Percentiles rank a stretch among this genome's conserved stretches.
These are phyloP conservation scores for Leishmania gerbilli DNA, from an alignment of 208 protist species.

Conservation along the genomic window DNA sequence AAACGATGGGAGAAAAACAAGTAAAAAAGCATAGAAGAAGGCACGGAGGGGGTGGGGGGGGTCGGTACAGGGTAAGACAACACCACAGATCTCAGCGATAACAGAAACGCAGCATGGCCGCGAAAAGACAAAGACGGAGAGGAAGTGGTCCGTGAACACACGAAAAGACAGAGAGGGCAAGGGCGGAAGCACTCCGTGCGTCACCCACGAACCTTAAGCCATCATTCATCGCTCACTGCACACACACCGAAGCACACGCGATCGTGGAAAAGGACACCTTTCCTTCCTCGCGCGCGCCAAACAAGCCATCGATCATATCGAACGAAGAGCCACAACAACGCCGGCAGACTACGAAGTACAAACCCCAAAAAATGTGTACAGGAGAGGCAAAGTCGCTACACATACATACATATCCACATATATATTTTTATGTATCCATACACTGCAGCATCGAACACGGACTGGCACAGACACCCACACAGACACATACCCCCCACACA, in stretches of 20 bases:
- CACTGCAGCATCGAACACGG: background rate
- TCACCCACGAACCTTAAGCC: too few relatives aligned
- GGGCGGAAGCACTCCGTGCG: background rate
- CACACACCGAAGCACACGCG: background rate
- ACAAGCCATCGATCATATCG: background rate
- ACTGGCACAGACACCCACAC: too few relatives aligned
- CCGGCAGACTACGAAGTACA: too few relatives aligned
- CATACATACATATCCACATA: background rate
- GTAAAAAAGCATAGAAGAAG: background rate
- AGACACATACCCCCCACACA: background rate
- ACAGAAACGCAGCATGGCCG: too few relatives aligned
- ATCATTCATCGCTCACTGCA: background rate
- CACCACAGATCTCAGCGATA: too few relatives aligned
- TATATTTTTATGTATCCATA: background rate
- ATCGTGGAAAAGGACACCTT: background rate
- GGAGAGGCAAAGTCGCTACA: background rate
- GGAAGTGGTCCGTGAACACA: too few relatives aligned
- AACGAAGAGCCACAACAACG: background rate
- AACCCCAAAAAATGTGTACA: background rate
- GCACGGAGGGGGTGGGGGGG: too few relatives aligned
- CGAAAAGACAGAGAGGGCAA: background rate
- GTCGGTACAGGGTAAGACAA: background rate
- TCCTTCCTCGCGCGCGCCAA: background rate
- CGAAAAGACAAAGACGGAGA: background rate
- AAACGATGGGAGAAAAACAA: background rate